Base-by-base conservation (phyloP, 2,329 filamentous ascomycete species). In the Epichloe brachyelytri region DNA sequence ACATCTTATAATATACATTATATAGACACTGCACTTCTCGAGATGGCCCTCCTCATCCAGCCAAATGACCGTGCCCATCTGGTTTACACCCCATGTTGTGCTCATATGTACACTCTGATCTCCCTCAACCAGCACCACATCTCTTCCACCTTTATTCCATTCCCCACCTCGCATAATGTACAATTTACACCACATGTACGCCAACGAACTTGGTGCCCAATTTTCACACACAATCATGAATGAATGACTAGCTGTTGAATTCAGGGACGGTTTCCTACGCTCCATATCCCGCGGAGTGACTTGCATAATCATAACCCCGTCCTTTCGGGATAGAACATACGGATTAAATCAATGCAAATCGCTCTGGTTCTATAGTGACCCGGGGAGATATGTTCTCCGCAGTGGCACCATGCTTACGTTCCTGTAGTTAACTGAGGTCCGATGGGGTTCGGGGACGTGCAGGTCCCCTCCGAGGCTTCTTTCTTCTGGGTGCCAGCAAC, bases 341-440 rank as follows among this genome's bases (percentile, higher is more conserved):
- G 20, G 20, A 20, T 20, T 26, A 15, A n/a, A n/a, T 8, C 20
- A n/a, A 45, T 15, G 26, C 26, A 10, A 7, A 22, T 33, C 20
- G 20, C 20, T 44, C 20, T 43, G 8, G 8, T 10, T 30, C 12
- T 8, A 19, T 22, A n/a, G 36, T 45, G 20, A 17, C 36, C 20
- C 17, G 12, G 11, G 11, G 19, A 43, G 12, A 52, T 30, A 22
- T 47, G 20, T 30, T 36, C 43, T 48, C 30, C 43, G 20, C 44
- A 48, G 45, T 51, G 44, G 48, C 44, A 19, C 45, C 51, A 37
- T 51, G 37, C 39, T 40, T 10, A 34, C 38, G 8, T 53, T 39
- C 39, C 39, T 45, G 19, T 44, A 19, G 39, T 36, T 51, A 12
- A 48, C 10, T 19, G 47, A 49, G 22, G 40, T 14, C 39, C 44